A percentile compares a stretch with the other conserved stretches of the same genome.
These are phyloP conservation scores for Paraphaeosphaeria sporulosa DNA, from an alignment of 2,329 filamentous ascomycete genomes.

Conservation along the genomic window DNA sequence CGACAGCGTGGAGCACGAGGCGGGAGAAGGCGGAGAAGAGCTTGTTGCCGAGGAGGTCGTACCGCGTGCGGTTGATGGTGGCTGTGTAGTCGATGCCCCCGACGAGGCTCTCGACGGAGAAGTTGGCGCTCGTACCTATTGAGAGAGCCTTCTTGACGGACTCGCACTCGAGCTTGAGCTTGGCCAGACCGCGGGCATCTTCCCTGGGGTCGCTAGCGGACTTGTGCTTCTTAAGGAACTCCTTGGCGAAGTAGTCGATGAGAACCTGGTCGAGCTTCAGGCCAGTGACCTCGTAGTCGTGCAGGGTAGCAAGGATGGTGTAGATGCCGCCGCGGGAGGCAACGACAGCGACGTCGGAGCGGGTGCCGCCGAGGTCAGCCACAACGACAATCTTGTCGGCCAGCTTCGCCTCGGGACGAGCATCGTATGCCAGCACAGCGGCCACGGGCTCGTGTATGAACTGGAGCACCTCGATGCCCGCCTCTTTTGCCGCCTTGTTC, in stretches of 20 bases:
- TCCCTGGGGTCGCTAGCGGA: slow-evolving; percentile 75
- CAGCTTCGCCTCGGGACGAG: slow-evolving; percentile 74
- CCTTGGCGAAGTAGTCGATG: slow-evolving; percentile 96
- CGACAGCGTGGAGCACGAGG: slow-evolving; percentile 81
- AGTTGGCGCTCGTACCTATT: slow-evolving; percentile 84
- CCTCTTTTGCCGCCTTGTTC: slow-evolving; percentile 76
- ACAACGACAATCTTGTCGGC: slow-evolving; percentile 91
- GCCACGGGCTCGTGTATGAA: slow-evolving; percentile 91
- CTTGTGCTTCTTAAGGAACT: slow-evolving; percentile 97
- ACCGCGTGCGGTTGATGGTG: slow-evolving; percentile 91
- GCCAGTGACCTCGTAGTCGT: slow-evolving; percentile 95
- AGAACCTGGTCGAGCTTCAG: slow-evolving; percentile 86
- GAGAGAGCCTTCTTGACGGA: slow-evolving; percentile 90
- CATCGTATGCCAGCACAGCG: slow-evolving; percentile 89
- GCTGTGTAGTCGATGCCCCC: slow-evolving; percentile 90
- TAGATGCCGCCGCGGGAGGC: slow-evolving; percentile 95
- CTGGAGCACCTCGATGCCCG: slow-evolving; percentile 88
- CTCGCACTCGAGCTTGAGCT: slow-evolving; percentile 91
- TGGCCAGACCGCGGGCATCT: slow-evolving; percentile 83
- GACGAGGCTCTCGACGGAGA: slow-evolving; percentile 90
- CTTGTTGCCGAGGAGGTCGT: slow-evolving; percentile 87
- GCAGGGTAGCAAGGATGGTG: slow-evolving; percentile 88
- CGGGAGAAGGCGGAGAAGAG: slow-evolving; percentile 88
- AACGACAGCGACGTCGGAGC: slow-evolving; percentile 89
- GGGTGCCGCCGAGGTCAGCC: slow-evolving; percentile 89